A percentile compares a stretch with the other conserved stretches of the same genome.
Evolutionary conservation across 768 basidiomycete genomes (phyloP).

Genomic region (Russula sp.): DNA sequence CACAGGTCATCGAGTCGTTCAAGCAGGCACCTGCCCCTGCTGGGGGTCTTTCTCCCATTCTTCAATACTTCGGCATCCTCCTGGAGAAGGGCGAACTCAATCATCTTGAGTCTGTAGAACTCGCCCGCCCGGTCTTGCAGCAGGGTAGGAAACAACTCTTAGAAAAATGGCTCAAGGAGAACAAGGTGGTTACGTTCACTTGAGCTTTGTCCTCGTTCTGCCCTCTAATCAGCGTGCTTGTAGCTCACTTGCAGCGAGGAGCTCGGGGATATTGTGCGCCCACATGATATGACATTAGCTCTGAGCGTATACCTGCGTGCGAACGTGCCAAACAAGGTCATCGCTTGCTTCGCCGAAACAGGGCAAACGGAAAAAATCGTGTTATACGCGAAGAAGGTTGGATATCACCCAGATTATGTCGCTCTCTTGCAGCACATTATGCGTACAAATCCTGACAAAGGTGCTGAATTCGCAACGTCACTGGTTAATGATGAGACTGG

Average conservation of each 20-base stretch:
- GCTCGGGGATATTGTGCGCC: conserved; percentile 91
- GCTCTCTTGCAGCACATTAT: conserved; percentile 92
- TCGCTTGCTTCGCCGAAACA: conserved; percentile 98
- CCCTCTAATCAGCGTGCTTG: neutral
- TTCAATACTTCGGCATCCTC: conserved; percentile 98
- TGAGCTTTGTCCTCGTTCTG: neutral
- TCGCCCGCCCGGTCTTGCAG: conserved; percentile 90
- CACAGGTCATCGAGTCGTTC: conserved; percentile 94
- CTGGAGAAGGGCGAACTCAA: conserved; percentile 98
- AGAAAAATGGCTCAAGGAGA: conserved; percentile 99
- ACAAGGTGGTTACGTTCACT: conserved; percentile 58
- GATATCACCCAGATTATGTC: conserved; percentile 88
- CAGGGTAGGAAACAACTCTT: conserved; percentile 95
- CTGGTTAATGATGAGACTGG: conserved; percentile 91
- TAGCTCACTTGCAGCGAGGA: conserved; percentile 98
- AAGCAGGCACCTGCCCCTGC: conserved; percentile 88
- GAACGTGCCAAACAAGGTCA: conserved; percentile 96
- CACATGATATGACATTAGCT: conserved; percentile 94
- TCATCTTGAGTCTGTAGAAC: conserved; percentile 89
- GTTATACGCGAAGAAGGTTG: conserved; percentile 95
- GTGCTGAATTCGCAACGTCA: conserved; percentile 94
- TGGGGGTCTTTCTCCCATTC: conserved; percentile 87
- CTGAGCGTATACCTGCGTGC: conserved; percentile 96
- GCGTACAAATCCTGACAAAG: conserved; percentile 94
- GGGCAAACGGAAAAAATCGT: conserved; percentile 99